Evolutionary conservation across 306 rosid species (phyloP).

Genomic region (Ormosia emarginata): DNA sequence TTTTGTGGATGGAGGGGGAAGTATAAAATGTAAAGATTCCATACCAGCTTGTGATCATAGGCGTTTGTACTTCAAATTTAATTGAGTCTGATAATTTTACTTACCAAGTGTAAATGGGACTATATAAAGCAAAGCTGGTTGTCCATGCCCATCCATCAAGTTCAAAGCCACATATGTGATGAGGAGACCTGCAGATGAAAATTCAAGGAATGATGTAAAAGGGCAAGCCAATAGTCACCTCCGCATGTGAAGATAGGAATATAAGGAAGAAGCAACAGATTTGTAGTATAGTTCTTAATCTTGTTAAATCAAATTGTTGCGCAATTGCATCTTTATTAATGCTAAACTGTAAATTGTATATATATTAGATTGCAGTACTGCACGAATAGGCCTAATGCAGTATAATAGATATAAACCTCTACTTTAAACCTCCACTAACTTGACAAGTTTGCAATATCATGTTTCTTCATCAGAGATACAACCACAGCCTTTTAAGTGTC

Average conservation of each 20-base stretch:
- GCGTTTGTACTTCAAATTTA: neutral
- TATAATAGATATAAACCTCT: neutral
- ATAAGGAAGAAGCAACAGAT: constrained; percentile 2
- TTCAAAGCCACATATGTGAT: constrained; percentile 93
- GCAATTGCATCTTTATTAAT: neutral
- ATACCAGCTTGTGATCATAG: neutral
- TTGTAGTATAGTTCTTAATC: neutral
- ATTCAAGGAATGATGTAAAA: neutral
- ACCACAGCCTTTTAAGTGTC: neutral
- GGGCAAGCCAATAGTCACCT: neutral
- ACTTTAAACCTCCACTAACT: neutral
- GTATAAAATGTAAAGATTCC: neutral
- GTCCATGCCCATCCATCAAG: constrained; percentile 99
- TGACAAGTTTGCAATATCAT: neutral
- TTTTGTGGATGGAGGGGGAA: neutral
- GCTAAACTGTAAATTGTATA: neutral
- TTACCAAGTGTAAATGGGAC: constrained; percentile 96
- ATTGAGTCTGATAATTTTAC: constrained; percentile 13
- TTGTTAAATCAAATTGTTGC: neutral
- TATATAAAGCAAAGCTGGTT: constrained; percentile 93
- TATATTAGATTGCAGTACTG: neutral
- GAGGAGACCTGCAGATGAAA: constrained; percentile 65
- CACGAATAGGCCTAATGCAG: neutral
- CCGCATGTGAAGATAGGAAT: neutral
- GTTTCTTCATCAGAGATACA: neutral